A percentile compares a stretch with the other conserved stretches of the same genome.
phyloP scores from a whole-genome alignment of 129 eudicot species.

The Flaveria ramosissima region DNA sequence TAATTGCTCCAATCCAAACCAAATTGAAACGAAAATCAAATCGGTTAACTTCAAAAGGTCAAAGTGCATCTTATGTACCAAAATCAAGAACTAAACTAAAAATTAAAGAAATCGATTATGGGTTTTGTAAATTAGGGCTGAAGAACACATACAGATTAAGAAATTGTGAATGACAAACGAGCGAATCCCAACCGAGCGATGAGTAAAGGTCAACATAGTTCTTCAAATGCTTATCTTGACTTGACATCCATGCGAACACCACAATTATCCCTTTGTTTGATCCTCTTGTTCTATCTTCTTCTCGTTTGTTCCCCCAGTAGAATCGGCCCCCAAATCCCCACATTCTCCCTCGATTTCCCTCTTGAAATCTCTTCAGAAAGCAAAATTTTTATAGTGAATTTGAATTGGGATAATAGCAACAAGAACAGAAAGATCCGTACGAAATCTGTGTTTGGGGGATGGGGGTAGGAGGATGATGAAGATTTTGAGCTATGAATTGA shows the following conservation, averaged over 20 bases:
- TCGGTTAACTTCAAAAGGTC: not conserved
- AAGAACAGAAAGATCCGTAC: not conserved
- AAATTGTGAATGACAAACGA: slow-evolving; percentile 83
- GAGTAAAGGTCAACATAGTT: slow-evolving; percentile 80
- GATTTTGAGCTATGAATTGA: not conserved
- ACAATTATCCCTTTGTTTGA: slow-evolving; percentile 73
- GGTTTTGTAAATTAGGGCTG: not conserved
- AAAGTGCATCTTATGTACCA: slow-evolving; percentile 18
- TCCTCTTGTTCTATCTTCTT: slow-evolving; percentile 49
- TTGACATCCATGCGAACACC: slow-evolving; percentile 87
- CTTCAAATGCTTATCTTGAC: slow-evolving; percentile 73
- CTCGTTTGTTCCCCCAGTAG: slow-evolving; percentile 67
- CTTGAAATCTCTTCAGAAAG: not conserved
- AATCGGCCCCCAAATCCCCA: slow-evolving; percentile 94
- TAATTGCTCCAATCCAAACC: not conserved
- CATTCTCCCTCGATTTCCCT: slow-evolving; percentile 40
- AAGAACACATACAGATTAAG: slow-evolving; percentile 65
- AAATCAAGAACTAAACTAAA: not conserved
- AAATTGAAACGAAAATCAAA: not conserved
- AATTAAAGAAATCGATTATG: not conserved
- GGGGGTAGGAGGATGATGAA: slow-evolving; percentile 6
- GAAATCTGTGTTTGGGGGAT: not conserved
- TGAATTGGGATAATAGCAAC: not conserved
- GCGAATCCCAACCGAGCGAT: slow-evolving; percentile 85
- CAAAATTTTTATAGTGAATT: slow-evolving; percentile 1